Evolutionary conservation across 345 rosid species (phyloP), one percentile per base, ranked within the genome.

Genomic region (Mangifera indica): DNA sequence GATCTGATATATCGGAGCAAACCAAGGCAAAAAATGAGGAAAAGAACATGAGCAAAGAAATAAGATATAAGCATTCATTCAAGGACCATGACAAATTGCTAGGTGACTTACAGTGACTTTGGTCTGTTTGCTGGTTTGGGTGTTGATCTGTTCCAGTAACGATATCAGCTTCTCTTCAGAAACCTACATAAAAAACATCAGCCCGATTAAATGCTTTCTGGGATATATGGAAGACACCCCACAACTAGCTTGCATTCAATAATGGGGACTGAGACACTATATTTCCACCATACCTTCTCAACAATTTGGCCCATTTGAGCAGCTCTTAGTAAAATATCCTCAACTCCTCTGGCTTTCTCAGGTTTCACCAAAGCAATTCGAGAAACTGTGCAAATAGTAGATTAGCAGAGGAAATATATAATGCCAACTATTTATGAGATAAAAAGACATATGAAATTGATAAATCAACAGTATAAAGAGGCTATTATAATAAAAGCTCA

Each of bases 281-380:
- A 46, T 63, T 7, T 72, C 48, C 34, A 58, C 48, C 32, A 64
- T 79, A 88, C 98, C 97, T 94, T 94, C 78, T 94, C 97, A 73
- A 61, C 95, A 13, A 94, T 89, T 85, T 94, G 98, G 71, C 97
- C 97, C 90, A 75, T 87, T 72, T 92, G 95, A 72, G 97, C 92
- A 80, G 97, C 90, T 80, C 97, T 83, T 66, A 94, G 82, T 69
- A 92, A 66, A 60, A 90, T 91, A 80, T 94, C 98, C 80, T 94
- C 97, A 67, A 94, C 98, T 45, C 97, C 85, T 76, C 92, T 90
- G 51, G 97, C 97, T 81, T 94, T 94, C 82, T 94, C 97, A 80
- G 98, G 98, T 83, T 94, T 94, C 84, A 94, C 98, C 84, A 94
- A 76, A 25, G 97, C 97, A 79, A 94, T 94, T 77, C 97, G 85